Evolutionary conservation across 192 early-diverging fungal species (phyloP), one percentile per base, ranked within the genome.

Genomic region (Spizellomyces sp.): DNA sequence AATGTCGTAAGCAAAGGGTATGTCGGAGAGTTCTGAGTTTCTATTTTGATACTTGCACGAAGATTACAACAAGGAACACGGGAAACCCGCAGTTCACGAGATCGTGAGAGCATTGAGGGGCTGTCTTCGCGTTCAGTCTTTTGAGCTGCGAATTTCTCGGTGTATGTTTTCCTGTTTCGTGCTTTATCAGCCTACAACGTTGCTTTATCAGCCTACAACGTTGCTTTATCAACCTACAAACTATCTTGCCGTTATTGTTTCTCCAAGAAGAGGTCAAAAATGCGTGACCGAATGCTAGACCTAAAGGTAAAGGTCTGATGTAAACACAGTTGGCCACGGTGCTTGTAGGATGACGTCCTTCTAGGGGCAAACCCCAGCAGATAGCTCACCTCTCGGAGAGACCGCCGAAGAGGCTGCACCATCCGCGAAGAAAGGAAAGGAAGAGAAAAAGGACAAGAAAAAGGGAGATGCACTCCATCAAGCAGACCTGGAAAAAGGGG

Each of bases 271-370:
- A 54, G 14, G 15, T 0, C 4, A 1, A 72, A 15, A 7, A 80
- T 80, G 79, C 66, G 79, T 47, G 79, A 80, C 63, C 72, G 75
- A 27, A 73, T 73, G 67, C 5, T 41, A 54, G 79, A 80, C 66
- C 55, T 80, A n/a, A 75, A 80, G 71, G 79, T 78, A 60, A 55
- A 19, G 45, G 44, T n/a, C 15, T 52, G 15, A 48, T 43, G n/a
- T 7, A n/a, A 48, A 17, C 44, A 17, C 6, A n/a, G 19, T 50
- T 15, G 3, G 6, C 9, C 17, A 43, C 47, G 15, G 15, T 50
- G 15, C 17, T 15, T 61, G 36, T 41, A 61, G 59, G 59, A 41
- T 41, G 3, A 17, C 14, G 59, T 15, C 22, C 74, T 67, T 22
- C 59, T 67, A 27, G 48, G 59, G 4, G 21, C 56, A 44, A 69